Percentiles rank a stretch among this genome's conserved stretches.
phyloP scores from a whole-genome alignment of 768 basidiomycete species.

The Ramaria rubella region DNA sequence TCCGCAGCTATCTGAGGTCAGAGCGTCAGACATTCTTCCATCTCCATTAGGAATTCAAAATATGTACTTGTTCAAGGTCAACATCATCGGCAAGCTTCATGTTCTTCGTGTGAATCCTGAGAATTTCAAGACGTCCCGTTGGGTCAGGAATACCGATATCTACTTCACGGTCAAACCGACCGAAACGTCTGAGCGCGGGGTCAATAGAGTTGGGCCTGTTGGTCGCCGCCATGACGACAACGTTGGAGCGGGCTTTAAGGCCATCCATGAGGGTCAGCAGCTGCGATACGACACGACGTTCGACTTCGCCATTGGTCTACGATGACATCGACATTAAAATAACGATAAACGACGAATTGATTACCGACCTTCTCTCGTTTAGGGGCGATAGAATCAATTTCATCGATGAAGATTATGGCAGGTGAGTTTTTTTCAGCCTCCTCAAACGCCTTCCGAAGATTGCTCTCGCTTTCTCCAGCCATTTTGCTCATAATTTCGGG shows the following conservation, averaged over 20 bases:
- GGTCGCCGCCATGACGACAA: conserved; percentile 99
- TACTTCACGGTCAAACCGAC: conserved; percentile 98
- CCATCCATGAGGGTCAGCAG: conserved; percentile 99
- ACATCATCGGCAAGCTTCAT: conserved; percentile 98
- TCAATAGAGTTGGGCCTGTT: conserved; percentile 99
- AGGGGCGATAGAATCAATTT: conserved; percentile 98
- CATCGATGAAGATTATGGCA: conserved; percentile 99
- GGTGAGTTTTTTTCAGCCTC: conserved; percentile 99
- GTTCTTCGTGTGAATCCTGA: conserved; percentile 99
- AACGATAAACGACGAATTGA: not conserved
- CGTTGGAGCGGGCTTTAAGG: conserved; percentile 95
- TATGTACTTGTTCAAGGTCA: conserved; percentile 80
- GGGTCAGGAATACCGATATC: conserved; percentile 99
- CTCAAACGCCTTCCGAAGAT: conserved; percentile 96
- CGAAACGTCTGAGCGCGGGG: conserved; percentile 96
- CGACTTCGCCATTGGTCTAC: conserved; percentile 98
- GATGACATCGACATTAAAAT: not conserved
- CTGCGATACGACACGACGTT: conserved; percentile 98
- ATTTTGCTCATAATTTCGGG: conserved; percentile 99
- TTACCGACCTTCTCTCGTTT: conserved; percentile 92
- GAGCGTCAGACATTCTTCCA: not conserved
- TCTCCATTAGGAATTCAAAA: conserved; percentile 10
- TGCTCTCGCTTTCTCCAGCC: conserved; percentile 98
- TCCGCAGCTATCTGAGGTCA: conserved; percentile 86
- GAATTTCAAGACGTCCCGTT: conserved; percentile 96